Base-by-base conservation (phyloP, 129 eudicot species). In the Smallanthus sonchifolius region DNA sequence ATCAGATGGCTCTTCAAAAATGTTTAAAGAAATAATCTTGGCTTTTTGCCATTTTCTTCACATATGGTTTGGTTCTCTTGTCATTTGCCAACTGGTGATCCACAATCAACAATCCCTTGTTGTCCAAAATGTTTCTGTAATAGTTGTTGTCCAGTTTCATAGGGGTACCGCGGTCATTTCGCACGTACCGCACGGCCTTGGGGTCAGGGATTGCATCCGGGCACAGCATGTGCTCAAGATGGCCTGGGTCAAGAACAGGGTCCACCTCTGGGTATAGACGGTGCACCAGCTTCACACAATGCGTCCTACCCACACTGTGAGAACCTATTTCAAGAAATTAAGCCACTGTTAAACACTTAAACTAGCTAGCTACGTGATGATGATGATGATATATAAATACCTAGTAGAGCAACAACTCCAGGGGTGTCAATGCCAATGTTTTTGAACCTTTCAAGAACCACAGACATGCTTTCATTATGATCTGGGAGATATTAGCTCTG, bases 91-190 rank as follows among this genome's bases (percentile, higher is more conserved):
- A 78, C 40, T 94, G 99, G 74, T 94, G 99, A 52, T 94, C 99
- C 36, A 94, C 97, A 43, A 90, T 79, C 81, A 94, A 77, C 74
- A 94, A 64, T 0, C 99, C 97, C 83, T 94, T 94, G 94, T 88
- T 94, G 79, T 94, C 93, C 88, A 94, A 75, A 51, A 94, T 94
- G 97, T 94, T 94, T 64, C 93, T 85, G 84, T 94, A 94, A 69
- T 94, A 94, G 72, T 94, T 88, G 87, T 94, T 94, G 88, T 94
- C 99, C 0, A 94, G 86, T 52, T 49, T 75, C 99, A 94, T 94
- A 8, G 99, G 99, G 74, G 99, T 94, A 44, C 99, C 99, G 2
- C 99, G 85, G 84, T 94, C 99, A 77, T 94, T 94, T 78, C 99
- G 78, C 86, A 94, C 99, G 54, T 94, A 94, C 17, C 91, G 99